Evolutionary conservation across 2,329 filamentous ascomycete species (phyloP).

Genomic region (Dactylonectria estremocensis): DNA sequence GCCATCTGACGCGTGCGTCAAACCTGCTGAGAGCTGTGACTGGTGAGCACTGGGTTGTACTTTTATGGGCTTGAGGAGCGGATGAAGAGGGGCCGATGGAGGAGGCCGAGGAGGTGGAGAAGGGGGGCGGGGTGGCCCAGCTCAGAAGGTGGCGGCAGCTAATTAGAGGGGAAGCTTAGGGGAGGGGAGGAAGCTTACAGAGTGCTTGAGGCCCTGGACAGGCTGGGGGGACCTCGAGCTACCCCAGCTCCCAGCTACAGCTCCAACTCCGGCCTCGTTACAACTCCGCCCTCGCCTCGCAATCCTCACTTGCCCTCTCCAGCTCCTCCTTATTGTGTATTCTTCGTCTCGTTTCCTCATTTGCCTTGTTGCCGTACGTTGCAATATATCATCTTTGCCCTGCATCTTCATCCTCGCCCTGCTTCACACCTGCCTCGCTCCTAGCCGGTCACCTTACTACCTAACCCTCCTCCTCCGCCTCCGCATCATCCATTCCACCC

Average conservation of each 20-base stretch:
- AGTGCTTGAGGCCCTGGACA: background rate
- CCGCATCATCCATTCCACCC: background rate
- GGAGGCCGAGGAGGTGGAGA: background rate
- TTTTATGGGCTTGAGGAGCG: background rate
- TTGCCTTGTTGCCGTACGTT: background rate
- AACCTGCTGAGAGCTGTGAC: background rate
- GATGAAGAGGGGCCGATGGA: background rate
- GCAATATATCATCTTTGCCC: background rate
- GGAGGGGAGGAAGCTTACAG: too few species aligned
- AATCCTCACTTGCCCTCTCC: background rate
- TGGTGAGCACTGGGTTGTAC: background rate
- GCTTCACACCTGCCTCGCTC: background rate
- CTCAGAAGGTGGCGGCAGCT: background rate
- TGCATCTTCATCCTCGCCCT: background rate
- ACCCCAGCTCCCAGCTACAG: background rate
- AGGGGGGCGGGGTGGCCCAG: background rate
- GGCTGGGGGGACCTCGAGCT: slow-evolving; percentile 5
- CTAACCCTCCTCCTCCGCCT: slow-evolving; percentile 3
- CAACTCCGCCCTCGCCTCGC: background rate
- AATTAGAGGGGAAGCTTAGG: background rate
- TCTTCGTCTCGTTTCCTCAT: background rate
- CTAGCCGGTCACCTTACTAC: background rate
- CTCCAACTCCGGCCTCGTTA: background rate
- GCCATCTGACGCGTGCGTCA: background rate
- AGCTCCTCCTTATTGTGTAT: background rate